Conservation (phyloP, 2,329 filamentous ascomycete genomes). For the Neofusicoccum umdonicola region DNA sequence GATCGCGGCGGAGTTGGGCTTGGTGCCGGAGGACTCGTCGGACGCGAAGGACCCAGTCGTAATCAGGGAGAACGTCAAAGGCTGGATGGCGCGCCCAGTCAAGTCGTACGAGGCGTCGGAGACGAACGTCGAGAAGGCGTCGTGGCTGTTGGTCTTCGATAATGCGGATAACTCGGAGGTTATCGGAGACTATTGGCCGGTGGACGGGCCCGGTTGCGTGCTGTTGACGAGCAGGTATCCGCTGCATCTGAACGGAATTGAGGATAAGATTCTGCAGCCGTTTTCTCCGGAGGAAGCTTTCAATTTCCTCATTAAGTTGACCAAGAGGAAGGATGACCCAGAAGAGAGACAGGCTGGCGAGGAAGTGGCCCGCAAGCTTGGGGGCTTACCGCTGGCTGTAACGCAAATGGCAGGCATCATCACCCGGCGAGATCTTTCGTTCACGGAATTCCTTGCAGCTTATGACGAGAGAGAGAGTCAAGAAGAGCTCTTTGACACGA, state of each 20-base stretch:
- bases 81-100: constrained; percentile 19
- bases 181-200: constrained; percentile 19
- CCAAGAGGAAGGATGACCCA: not conserved
- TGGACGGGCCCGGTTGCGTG: constrained; percentile 19
- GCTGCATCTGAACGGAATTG: not conserved
- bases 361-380: constrained; percentile 17
- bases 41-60: constrained; percentile 17
- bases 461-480: constrained; percentile 13
- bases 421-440: constrained; percentile 13
- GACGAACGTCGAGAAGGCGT: not conserved
- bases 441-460: constrained; percentile 19
- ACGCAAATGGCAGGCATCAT: constrained; percentile 25
- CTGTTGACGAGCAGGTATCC: constrained; percentile 21
- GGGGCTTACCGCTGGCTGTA: constrained; percentile 23
- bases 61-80: constrained; percentile 14
- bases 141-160: constrained; percentile 23
- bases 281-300: not conserved
- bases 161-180: constrained; percentile 5
- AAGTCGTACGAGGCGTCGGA: constrained; percentile 1
- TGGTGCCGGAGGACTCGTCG: constrained; percentile 9
- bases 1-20: constrained; percentile 16
- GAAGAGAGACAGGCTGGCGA: not conserved
- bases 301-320: not conserved
- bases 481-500: not conserved
- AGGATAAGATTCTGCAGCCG: not conserved